Evolutionary conservation across 2,329 filamentous ascomycete species (phyloP), one percentile per base, ranked within the genome.

Genomic region (Colletotrichum sp.): DNA sequence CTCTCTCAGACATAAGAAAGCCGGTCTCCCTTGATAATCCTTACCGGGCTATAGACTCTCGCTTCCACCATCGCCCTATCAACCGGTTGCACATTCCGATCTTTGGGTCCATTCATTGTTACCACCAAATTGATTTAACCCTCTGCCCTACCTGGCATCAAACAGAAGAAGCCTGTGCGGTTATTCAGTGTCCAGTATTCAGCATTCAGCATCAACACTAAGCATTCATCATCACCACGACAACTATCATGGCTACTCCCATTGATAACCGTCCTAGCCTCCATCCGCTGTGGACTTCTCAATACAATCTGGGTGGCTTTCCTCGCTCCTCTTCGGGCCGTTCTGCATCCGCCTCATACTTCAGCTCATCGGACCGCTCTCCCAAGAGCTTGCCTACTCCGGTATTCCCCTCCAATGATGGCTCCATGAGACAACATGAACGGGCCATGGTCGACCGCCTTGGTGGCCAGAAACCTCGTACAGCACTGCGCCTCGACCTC

Each of bases 341-440:
- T 16, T 36, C 71, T 8, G 71, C 71, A 4, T 69, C 52, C n/a
- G 66, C 26, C 30, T 52, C 78, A 80, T 66, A 83, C 83, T 59
- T 78, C 81, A 34, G 82, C 82, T 55, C 76, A 30, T 77, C 77
- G 21, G 69, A 75, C 16, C 66, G 69, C 55, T 83, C 84, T 24
- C 81, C 84, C 24, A 82, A 78, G 64, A 77, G 72, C 21, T 75
- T 85, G 24, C 85, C 84, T 12, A 84, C 82, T 52, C 83, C 84
- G 6, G 78, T 86, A 18, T 81, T 86, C 57, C 79, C 81, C 12
- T 79, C 81, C 9, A 82, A 83, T 63, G 85, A 86, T 77, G 79
- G 78, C 3, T 75, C 79, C 9, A 84, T 85, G 82, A 82, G 83
- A 63, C 81, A 80, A 64, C 85, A 85, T 64, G 84, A 86, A 71